Evolutionary conservation across 2,329 filamentous ascomycete species (phyloP).

Genomic region (Ophiostoma ips): DNA sequence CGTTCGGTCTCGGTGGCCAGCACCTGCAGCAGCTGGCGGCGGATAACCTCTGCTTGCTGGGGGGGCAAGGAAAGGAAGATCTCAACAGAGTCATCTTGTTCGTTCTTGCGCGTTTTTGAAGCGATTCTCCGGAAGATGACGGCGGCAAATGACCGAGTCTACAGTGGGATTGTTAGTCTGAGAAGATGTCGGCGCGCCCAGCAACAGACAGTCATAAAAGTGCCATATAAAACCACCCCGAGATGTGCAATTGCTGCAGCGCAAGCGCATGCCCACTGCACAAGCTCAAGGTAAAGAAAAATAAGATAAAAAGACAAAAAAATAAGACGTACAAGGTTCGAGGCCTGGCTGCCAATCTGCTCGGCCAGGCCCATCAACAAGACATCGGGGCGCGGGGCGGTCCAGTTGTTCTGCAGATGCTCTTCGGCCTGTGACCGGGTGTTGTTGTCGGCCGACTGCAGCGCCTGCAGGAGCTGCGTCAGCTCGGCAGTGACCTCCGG

Average conservation of each 20-base stretch:
- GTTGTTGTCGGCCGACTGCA: constrained; percentile 81
- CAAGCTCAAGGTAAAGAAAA: background rate
- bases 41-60: constrained; percentile 64
- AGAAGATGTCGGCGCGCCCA: background rate
- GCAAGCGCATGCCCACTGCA: no score
- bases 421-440: constrained; percentile 79
- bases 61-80: constrained; percentile 68
- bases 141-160: constrained; percentile 83
- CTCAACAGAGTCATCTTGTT: constrained; percentile 59
- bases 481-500: constrained; percentile 75
- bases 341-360: constrained; percentile 68
- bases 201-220: background rate
- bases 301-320: background rate
- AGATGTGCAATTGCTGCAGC: no score
- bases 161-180: background rate
- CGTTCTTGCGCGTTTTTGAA: constrained; percentile 71
- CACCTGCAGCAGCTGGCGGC: constrained; percentile 68
- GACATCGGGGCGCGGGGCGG: constrained; percentile 64
- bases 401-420: constrained; percentile 84
- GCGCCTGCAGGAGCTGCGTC: constrained; percentile 69
- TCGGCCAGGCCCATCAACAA: constrained; percentile 89
- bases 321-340: constrained; percentile 46
- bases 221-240: no score
- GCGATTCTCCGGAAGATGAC: constrained; percentile 91
- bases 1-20: constrained; percentile 60